These are phyloP conservation scores for Trichosporon sp. DNA, from an alignment of 1,284 basidiomycete genomes.

Conservation along the genomic window DNA sequence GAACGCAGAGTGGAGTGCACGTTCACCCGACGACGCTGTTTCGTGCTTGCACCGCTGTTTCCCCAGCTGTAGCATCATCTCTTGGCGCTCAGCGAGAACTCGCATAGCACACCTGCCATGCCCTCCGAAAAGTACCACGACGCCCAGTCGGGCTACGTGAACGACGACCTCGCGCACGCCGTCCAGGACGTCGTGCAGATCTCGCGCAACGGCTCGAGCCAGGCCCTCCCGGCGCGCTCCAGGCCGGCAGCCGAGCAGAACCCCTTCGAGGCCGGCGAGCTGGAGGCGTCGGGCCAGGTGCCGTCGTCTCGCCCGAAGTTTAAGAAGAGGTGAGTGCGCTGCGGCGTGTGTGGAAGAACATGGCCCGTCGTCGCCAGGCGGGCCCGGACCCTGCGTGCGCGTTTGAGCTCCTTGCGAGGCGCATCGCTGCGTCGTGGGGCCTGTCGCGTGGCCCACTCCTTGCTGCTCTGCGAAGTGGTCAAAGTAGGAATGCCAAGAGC, in stretches of 20 bases:
- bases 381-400: neutral
- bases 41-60: neutral
- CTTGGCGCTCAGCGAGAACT: neutral
- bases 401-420: neutral
- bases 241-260: constrained; percentile 9
- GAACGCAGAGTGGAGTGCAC: neutral
- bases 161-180: constrained; percentile 35
- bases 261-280: constrained; percentile 12
- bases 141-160: constrained; percentile 11
- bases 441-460: neutral
- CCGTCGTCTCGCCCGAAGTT: constrained; percentile 7
- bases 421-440: neutral
- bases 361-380: neutral
- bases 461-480: neutral
- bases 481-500: neutral
- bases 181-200: constrained; percentile 44
- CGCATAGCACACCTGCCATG: neutral
- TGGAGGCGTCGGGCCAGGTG: constrained; percentile 6
- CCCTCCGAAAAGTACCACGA: neutral
- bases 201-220: constrained; percentile 22
- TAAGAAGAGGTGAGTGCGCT: neutral
- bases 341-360: neutral
- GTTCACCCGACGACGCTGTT: neutral
- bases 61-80: neutral
- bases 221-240: constrained; percentile 14